phyloP scores from a whole-genome alignment of 805 yeast species.

The Kodamaea fukazawae region DNA sequence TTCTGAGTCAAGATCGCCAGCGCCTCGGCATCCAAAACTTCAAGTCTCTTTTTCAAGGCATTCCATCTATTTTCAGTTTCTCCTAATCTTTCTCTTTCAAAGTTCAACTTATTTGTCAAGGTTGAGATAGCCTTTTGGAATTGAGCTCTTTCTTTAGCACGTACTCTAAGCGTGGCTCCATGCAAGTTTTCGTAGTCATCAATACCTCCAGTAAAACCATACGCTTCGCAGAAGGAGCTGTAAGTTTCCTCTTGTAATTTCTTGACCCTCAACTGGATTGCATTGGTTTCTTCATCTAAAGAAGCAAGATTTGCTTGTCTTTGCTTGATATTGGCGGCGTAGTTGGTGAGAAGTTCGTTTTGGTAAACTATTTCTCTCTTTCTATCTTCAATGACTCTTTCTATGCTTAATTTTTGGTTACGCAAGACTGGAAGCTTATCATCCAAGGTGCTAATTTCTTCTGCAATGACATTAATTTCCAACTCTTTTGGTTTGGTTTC shows the following conservation, averaged over 20 bases:
- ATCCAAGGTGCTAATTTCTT: slow-evolving; percentile 47
- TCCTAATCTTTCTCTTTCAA: slow-evolving; percentile 58
- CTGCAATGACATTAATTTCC: slow-evolving; percentile 54
- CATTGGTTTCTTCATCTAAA: slow-evolving; percentile 21
- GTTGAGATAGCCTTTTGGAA: slow-evolving; percentile 59
- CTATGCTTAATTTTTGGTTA: slow-evolving; percentile 42
- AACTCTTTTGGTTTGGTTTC: slow-evolving; percentile 52
- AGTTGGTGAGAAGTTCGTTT: slow-evolving; percentile 19
- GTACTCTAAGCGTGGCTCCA: slow-evolving; percentile 54
- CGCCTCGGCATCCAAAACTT: slow-evolving; percentile 33
- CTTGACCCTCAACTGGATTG: slow-evolving; percentile 17
- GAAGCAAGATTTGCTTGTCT: slow-evolving; percentile 14
- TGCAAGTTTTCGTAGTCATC: slow-evolving; percentile 69
- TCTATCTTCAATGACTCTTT: slow-evolving; percentile 45
- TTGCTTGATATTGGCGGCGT: slow-evolving; percentile 17
- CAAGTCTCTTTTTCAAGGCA: slow-evolving; percentile 40
- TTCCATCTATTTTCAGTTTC: slow-evolving; percentile 50
- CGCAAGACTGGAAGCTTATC: slow-evolving; percentile 44
- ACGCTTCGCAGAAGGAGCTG: slow-evolving; percentile 49
- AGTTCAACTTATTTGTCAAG: slow-evolving; percentile 57
- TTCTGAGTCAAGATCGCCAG: slow-evolving; percentile 31
- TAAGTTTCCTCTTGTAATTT: slow-evolving; percentile 47
- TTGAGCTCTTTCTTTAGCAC: slow-evolving; percentile 60
- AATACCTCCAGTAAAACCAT: slow-evolving; percentile 53
- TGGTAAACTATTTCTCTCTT: slow-evolving; percentile 53